Percentiles rank a stretch among this genome's conserved stretches.
These are phyloP conservation scores for Xerophyta viscosa DNA, from an alignment of 106 monocot species.

Conservation along the genomic window DNA sequence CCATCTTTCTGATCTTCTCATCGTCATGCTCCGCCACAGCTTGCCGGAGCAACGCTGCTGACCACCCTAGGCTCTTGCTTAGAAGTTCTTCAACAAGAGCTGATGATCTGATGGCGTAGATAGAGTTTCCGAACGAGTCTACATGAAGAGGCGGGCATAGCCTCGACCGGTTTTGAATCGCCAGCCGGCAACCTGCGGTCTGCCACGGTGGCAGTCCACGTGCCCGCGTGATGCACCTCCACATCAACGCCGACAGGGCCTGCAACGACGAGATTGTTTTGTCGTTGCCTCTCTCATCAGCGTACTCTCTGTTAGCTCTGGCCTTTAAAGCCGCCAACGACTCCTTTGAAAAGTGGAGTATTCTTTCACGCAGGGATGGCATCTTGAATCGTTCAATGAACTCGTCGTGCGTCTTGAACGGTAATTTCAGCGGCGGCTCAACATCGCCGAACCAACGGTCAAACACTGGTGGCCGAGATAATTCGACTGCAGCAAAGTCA, in stretches of 20 bases:
- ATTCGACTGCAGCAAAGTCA: neutral
- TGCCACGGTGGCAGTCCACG: neutral
- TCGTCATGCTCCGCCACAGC: neutral
- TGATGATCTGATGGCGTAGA: neutral
- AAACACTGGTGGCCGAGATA: conserved; percentile 28
- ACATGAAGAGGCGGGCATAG: conserved; percentile 4
- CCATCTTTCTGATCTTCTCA: neutral
- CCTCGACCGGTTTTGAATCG: conserved; percentile 1
- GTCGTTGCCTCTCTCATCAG: conserved; percentile 18
- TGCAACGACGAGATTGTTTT: conserved; percentile 13
- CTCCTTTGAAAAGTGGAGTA: conserved; percentile 50
- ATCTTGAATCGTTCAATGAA: conserved; percentile 26
- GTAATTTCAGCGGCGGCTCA: conserved; percentile 35
- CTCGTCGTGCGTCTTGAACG: conserved; percentile 19
- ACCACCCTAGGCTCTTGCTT: conserved; percentile 14
- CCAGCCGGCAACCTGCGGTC: neutral
- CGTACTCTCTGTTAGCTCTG: too few relatives aligned
- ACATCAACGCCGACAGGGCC: neutral
- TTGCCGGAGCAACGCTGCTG: conserved; percentile 7
- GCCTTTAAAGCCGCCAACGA: conserved; percentile 42
- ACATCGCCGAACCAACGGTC: conserved; percentile 57
- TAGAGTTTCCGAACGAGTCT: conserved; percentile 29
- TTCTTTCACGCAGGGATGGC: conserved; percentile 33
- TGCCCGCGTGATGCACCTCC: neutral
- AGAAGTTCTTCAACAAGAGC: conserved; percentile 13